Percentiles rank a stretch among this genome's conserved stretches.
These are phyloP conservation scores for Fusarium pininemorale DNA, from an alignment of 2,329 filamentous ascomycete genomes.

Conservation along the genomic window DNA sequence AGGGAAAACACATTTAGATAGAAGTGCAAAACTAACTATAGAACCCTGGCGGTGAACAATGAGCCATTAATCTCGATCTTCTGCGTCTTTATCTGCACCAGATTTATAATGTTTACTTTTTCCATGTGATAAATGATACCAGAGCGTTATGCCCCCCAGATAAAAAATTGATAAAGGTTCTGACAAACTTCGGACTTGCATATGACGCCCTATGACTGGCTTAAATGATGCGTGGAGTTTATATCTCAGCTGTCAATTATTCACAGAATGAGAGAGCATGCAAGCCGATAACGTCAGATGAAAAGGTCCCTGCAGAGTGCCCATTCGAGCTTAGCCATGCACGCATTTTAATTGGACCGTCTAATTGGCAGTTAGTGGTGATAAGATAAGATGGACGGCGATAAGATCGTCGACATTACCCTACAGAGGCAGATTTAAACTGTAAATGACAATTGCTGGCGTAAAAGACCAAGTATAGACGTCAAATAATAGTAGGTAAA, in stretches of 20 bases:
- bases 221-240: background rate
- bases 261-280: background rate
- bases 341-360: background rate
- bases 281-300: background rate
- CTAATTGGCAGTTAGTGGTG: rapidly evolving
- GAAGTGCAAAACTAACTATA: background rate
- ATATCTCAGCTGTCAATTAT: background rate
- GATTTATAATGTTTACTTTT: no score
- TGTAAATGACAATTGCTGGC: rapidly evolving
- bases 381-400: background rate
- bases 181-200: no score
- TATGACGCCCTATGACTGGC: background rate
- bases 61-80: background rate
- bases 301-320: background rate
- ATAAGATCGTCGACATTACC: background rate
- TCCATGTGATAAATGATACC: no score
- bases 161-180: no score
- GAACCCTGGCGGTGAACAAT: background rate
- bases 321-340: background rate
- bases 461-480: rapidly evolving
- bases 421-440: background rate
- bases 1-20: rapidly evolving
- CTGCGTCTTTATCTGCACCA: no score
- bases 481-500: rapidly evolving
- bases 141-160: no score